Conservation (phyloP, 2,329 filamentous ascomycete genomes). For the Trichoderma atrobrunneum region DNA sequence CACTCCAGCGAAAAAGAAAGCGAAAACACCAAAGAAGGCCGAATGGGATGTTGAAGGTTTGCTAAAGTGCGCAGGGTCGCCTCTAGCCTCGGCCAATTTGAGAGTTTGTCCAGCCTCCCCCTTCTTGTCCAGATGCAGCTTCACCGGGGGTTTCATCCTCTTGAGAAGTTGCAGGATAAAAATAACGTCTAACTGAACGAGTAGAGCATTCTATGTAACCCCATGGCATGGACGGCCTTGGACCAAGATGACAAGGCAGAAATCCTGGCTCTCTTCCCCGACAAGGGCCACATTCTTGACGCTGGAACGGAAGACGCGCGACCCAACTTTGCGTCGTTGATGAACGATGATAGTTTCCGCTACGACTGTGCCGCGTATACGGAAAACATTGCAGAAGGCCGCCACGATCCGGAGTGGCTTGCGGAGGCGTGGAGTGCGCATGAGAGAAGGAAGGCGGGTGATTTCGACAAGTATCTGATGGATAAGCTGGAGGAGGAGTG, state of each 20-base stretch:
- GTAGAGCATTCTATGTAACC: conserved; percentile 38
- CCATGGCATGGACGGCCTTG: conserved; percentile 39
- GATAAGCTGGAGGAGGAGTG: conserved; percentile 48
- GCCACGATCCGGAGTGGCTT: conserved; percentile 54
- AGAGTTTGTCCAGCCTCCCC: conserved; percentile 29
- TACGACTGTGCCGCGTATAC: conserved; percentile 46
- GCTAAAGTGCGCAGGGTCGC: conserved; percentile 38
- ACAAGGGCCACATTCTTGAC: conserved; percentile 37
- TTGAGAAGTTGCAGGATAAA: neutral
- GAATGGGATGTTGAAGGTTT: conserved; percentile 39
- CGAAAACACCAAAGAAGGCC: conserved; percentile 25
- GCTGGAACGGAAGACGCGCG: conserved; percentile 36
- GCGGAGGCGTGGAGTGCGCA: conserved; percentile 51
- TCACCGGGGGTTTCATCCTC: neutral
- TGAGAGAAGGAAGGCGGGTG: conserved; percentile 45
- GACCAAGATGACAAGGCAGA: conserved; percentile 34
- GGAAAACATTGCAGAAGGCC: conserved; percentile 45
- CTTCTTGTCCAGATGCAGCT: neutral
- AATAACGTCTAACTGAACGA: neutral
- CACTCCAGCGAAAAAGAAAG: neutral
- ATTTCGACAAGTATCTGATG: conserved; percentile 48
- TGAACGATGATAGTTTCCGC: conserved; percentile 48
- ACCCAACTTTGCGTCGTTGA: conserved; percentile 42
- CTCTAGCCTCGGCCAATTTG: conserved; percentile 38
- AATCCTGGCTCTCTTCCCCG: conserved; percentile 40